Conservation (phyloP, 2,329 filamentous ascomycete genomes). For the Cladosporium sp. region DNA sequence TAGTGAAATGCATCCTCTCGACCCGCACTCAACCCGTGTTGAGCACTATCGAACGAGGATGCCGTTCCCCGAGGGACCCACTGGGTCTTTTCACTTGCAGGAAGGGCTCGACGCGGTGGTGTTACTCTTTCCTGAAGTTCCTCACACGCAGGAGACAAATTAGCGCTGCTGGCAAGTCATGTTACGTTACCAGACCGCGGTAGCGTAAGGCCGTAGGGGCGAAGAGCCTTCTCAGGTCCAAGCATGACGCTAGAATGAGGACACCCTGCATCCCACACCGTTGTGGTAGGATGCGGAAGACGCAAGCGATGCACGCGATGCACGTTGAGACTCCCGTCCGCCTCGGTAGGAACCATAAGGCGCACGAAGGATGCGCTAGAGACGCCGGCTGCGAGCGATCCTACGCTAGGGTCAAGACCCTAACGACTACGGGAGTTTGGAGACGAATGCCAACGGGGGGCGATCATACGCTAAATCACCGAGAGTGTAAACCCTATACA, state of each 20-base stretch:
- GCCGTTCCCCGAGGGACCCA: not conserved
- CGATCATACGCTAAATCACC: not conserved
- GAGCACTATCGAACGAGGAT: not conserved
- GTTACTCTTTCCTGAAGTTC: conserved; percentile 3
- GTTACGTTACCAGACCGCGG: not conserved
- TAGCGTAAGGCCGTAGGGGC: not conserved
- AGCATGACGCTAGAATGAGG: not conserved
- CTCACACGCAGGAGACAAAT: not conserved
- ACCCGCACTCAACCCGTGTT: not conserved
- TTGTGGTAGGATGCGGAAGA: not conserved
- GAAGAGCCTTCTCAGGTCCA: not conserved
- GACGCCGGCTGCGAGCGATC: not conserved
- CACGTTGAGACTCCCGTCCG: conserved; percentile 5
- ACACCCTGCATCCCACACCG: not conserved
- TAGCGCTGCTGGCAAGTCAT: conserved; percentile 1
- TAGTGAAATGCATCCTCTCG: not conserved
- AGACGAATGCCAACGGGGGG: not conserved
- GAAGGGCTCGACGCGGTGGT: not conserved
- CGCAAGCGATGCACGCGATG: conserved; percentile 5
- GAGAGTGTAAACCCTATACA: not conserved
- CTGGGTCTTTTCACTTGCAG: not conserved
- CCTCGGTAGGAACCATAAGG: not conserved
- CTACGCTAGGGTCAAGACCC: not conserved
- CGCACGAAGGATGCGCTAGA: conserved; percentile 13
- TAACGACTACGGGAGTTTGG: conserved; percentile 1